Conservation (phyloP, 1,284 basidiomycete species). For the Termitomyces sp. region DNA sequence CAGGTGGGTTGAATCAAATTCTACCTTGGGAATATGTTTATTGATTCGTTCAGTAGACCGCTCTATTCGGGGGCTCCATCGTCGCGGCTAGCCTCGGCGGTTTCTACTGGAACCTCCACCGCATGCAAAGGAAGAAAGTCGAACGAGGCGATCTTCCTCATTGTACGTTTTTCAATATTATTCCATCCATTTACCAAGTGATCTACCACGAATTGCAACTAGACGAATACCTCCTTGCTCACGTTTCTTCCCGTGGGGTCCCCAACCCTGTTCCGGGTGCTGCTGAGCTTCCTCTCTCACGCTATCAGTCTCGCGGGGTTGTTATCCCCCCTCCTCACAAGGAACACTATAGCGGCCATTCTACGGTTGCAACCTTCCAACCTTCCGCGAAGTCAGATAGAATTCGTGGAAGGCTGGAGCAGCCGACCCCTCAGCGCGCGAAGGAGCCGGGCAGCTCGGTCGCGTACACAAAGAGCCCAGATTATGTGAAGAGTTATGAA, state of each 20-base stretch:
- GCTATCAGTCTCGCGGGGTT: neutral
- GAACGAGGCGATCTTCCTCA: conserved; percentile 13
- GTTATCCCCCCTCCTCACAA: conserved; percentile 1
- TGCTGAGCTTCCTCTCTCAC: conserved; percentile 7
- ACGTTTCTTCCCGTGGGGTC: conserved; percentile 9
- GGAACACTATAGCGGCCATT: conserved; percentile 9
- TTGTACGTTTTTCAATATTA: conserved; percentile 8
- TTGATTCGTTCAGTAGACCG: conserved; percentile 6
- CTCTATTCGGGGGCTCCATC: conserved; percentile 13
- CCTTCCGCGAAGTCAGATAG: conserved; percentile 1
- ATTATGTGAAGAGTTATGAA: conserved; percentile 16
- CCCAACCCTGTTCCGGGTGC: conserved; percentile 6
- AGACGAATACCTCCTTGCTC: conserved; percentile 18
- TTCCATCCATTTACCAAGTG: neutral
- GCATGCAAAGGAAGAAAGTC: conserved; percentile 15
- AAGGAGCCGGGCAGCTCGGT: conserved; percentile 7
- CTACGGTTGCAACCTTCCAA: conserved; percentile 8
- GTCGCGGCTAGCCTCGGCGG: conserved; percentile 15
- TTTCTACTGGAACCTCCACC: conserved; percentile 16
- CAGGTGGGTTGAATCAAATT: neutral
- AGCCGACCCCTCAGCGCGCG: conserved; percentile 16
- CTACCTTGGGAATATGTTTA: neutral
- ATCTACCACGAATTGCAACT: neutral
- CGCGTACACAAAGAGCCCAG: conserved; percentile 14
- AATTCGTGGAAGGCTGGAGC: conserved; percentile 6